A percentile compares a stretch with the other conserved stretches of the same genome.
Evolutionary conservation across 176 grass and related monocot genomes (phyloP).

Genomic region (Saccharum spontaneum): DNA sequence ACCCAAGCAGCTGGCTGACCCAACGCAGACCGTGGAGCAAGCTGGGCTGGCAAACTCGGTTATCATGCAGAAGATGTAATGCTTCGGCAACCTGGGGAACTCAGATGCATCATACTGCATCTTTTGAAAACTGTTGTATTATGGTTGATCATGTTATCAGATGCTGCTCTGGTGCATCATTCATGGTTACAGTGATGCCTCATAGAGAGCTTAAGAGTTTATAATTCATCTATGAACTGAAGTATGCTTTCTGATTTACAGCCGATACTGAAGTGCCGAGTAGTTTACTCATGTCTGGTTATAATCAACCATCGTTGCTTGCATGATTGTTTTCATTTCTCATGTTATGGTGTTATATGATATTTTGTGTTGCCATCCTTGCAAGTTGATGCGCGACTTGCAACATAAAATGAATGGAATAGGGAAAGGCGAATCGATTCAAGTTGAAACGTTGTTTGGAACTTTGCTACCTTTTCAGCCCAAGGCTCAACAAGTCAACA

Average conservation of each 20-base stretch:
- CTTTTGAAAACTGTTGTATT: not conserved
- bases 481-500: too few relatives aligned
- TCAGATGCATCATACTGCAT: not conserved
- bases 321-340: not conserved
- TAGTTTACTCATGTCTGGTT: not conserved
- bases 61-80: slow-evolving; percentile 85
- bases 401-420: too few relatives aligned
- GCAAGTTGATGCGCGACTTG: not conserved
- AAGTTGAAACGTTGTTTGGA: too few relatives aligned
- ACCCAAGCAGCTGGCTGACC: slow-evolving; percentile 70
- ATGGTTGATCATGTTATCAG: slow-evolving; percentile 3
- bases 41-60: slow-evolving; percentile 84
- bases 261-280: not conserved
- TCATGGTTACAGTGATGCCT: not conserved
- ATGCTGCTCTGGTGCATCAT: slow-evolving; percentile 8
- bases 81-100: not conserved
- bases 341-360: not conserved
- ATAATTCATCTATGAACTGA: not conserved
- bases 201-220: not conserved
- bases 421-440: too few relatives aligned
- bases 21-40: slow-evolving; percentile 64
- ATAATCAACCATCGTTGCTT: not conserved
- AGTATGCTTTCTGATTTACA: not conserved
- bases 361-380: not conserved
- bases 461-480: too few relatives aligned